phyloP scores from a whole-genome alignment of 1,284 basidiomycete species.

The Volvariella volvacea region DNA sequence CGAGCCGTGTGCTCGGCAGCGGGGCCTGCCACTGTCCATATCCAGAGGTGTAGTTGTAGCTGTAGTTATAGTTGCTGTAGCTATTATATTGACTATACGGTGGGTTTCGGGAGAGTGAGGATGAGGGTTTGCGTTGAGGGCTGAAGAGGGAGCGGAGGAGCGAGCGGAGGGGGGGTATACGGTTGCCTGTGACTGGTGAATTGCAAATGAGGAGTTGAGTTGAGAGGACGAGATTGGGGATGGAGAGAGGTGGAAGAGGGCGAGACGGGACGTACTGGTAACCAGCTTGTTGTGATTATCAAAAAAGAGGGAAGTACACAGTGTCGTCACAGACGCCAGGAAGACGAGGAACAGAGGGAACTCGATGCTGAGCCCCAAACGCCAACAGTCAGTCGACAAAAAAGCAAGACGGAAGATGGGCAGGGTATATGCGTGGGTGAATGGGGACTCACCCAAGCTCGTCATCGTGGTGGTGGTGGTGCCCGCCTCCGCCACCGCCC shows the following conservation, averaged over 20 bases:
- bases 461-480: slow-evolving; percentile 53
- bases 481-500: slow-evolving; percentile 28
- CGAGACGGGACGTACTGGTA: slow-evolving; percentile 40
- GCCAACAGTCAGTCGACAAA: slow-evolving; percentile 2
- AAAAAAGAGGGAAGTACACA: slow-evolving; percentile 48
- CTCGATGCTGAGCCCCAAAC: slow-evolving; percentile 43
- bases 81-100: no score
- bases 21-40: slow-evolving; percentile 21
- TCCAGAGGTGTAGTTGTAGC: slow-evolving; percentile 28
- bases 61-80: no score
- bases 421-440: not conserved
- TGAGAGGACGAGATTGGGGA: slow-evolving; percentile 1
- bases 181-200: slow-evolving; percentile 50
- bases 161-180: slow-evolving; percentile 41
- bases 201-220: not conserved
- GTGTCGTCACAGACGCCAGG: slow-evolving; percentile 49
- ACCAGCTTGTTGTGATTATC: slow-evolving; percentile 66
- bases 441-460: slow-evolving; percentile 19
- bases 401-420: not conserved
- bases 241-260: no score
- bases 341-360: slow-evolving; percentile 62
- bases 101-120: no score
- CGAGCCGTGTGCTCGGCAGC: slow-evolving; percentile 29
- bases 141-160: slow-evolving; percentile 35
- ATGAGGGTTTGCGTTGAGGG: not conserved